Percentiles rank a stretch among this genome's conserved stretches.
These are phyloP conservation scores for Rubus idaeus DNA, from an alignment of 306 rosid species.

Conservation along the genomic window DNA sequence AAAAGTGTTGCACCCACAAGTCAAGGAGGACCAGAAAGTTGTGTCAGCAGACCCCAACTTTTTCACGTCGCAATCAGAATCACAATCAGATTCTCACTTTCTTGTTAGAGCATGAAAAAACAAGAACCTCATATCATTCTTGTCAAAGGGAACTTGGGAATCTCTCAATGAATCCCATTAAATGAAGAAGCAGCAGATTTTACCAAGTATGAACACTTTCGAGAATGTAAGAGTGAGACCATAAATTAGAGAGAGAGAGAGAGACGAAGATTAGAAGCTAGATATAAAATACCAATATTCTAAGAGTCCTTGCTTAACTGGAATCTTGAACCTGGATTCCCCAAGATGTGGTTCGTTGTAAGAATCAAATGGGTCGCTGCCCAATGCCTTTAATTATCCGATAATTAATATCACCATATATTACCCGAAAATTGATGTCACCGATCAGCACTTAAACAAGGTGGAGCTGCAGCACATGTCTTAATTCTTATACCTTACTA, in stretches of 20 bases:
- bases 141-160: background rate
- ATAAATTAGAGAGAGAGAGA: no score
- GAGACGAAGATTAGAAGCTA: background rate
- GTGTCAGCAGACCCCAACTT: conserved; percentile 5
- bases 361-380: background rate
- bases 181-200: background rate
- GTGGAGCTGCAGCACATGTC: no score
- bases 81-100: background rate
- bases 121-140: background rate
- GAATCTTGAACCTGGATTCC: conserved; percentile 23
- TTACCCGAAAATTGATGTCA: background rate
- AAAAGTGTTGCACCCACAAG: background rate
- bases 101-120: background rate
- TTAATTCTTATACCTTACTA: no score
- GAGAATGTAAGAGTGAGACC: no score
- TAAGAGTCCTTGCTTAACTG: background rate
- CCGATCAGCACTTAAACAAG: no score
- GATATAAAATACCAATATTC: background rate
- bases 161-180: background rate
- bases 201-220: background rate
- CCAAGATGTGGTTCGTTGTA: background rate
- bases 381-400: background rate
- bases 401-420: background rate
- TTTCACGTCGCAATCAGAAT: conserved; percentile 6
- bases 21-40: background rate